These are phyloP conservation scores for Zygnema cylindricum DNA, from an alignment of 139 green algal species.

Conservation along the genomic window DNA sequence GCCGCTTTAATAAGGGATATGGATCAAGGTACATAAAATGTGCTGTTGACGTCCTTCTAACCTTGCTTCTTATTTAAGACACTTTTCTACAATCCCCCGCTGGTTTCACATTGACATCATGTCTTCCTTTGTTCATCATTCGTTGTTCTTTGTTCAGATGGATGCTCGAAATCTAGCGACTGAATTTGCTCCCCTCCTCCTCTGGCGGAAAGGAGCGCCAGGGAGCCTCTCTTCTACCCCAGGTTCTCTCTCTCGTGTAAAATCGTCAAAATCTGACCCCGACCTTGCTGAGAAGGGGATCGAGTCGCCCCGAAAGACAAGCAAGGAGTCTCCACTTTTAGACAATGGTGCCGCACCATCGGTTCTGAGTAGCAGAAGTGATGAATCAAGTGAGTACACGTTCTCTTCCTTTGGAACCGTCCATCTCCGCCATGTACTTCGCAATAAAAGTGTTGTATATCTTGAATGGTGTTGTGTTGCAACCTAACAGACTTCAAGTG, in stretches of 20 bases:
- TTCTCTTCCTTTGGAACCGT: too few relatives aligned
- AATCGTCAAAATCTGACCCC: not conserved
- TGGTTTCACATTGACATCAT: not conserved
- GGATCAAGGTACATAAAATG: too few relatives aligned
- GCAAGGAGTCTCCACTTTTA: not conserved
- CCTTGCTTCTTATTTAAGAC: not conserved
- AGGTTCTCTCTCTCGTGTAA: not conserved
- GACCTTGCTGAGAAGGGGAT: not conserved
- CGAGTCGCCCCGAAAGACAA: not conserved
- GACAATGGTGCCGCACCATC: not conserved
- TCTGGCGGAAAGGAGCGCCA: slow-evolving; percentile 28
- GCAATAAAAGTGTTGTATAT: too few relatives aligned
- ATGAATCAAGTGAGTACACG: not conserved
- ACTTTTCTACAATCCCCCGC: not conserved
- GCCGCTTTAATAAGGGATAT: too few relatives aligned
- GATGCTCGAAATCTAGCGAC: slow-evolving; percentile 43
- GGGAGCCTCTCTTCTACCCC: not conserved
- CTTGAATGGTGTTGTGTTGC: too few relatives aligned
- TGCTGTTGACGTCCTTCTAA: too few relatives aligned
- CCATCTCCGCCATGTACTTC: too few relatives aligned
- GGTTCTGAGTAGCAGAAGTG: not conserved
- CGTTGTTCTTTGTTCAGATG: slow-evolving; percentile 28
- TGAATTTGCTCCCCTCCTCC: slow-evolving; percentile 41
- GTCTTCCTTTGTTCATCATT: not conserved
- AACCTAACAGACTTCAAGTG: too few relatives aligned